Evolutionary conservation across 768 basidiomycete species (phyloP), one percentile per base, ranked within the genome.

Genomic region (Lentinula guzmanii): DNA sequence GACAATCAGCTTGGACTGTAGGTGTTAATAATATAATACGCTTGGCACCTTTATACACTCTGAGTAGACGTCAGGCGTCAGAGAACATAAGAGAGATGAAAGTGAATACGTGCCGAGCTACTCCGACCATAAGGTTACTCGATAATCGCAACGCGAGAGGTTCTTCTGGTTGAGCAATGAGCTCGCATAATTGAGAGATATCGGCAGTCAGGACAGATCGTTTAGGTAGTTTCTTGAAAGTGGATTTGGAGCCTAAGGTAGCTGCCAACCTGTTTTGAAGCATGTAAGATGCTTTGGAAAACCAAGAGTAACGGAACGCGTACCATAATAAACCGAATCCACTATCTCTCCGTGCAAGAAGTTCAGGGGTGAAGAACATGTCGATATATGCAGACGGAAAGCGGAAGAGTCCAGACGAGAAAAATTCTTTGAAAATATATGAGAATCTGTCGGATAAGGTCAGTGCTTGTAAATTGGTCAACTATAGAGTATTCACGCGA

Each of bases 251-350:
- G 45, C 94, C 94, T 24, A 95, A 77, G 1, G 94, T 96, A 1
- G 94, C 93, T 7, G 92, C 92, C 24, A 96, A 85, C 94, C 94
- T 96, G 62, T 34, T 53, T 61, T 59, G 24, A 11, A 42, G 18
- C 33, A 13, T 15, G 13, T 37, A 21, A 42, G 52, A 37, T 9
- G 31, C 28, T 39, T 34, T n/a, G 58, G 51, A 10, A 48, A 24
- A 21, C n/a, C 35, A 34, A 10, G 11, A 11, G 18, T 28, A 13
- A 31, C 2, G 7, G 5, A 42, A 31, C 37, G 4, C 66, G 61
- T 71, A 91, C 92, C 92, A 94, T 18, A 93, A 78, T n/a, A 94
- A 82, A 61, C 93, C 94, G 68, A 91, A 94, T 13, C 93, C 91
- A 65, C 88, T 92, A 66, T 95, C 92, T 62, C 93, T 79, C 66